phyloP scores from a whole-genome alignment of 257 asterid genomes.

The Leptodermis oblonga region DNA sequence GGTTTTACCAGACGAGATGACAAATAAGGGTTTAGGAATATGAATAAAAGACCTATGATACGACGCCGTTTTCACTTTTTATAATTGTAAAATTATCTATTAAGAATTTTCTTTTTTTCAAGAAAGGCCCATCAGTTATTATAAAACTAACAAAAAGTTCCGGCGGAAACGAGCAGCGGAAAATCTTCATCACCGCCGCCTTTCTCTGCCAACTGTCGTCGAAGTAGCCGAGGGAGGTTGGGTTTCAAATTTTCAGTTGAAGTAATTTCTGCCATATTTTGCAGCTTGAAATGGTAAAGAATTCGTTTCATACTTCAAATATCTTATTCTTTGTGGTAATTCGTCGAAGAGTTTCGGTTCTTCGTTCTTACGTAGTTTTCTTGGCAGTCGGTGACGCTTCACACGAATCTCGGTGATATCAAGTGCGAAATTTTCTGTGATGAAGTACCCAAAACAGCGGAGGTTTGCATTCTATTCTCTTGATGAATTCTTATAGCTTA shows the following conservation, averaged over 20 bases:
- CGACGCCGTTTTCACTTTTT: neutral
- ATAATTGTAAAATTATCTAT: no score
- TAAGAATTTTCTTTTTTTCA: no score
- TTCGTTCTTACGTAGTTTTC: conserved; percentile 4
- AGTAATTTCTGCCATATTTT: neutral
- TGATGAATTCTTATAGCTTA: neutral
- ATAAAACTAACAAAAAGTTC: neutral
- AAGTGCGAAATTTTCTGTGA: conserved; percentile 97
- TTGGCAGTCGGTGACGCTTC: conserved; percentile 84
- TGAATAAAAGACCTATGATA: neutral
- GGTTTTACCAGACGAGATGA: neutral
- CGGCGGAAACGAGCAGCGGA: neutral
- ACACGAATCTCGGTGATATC: conserved; percentile 93
- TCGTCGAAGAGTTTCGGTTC: conserved; percentile 38
- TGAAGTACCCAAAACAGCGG: conserved; percentile 89
- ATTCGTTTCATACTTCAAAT: neutral
- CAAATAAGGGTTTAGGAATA: neutral
- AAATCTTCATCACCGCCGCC: conserved; percentile 1
- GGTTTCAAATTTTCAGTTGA: neutral
- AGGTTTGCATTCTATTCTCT: conserved; percentile 36
- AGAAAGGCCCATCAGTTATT: no score
- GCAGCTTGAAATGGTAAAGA: conserved; percentile 7
- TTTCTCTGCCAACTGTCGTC: neutral
- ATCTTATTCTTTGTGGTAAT: conserved; percentile 31
- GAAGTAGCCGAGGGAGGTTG: no score